phyloP scores from a whole-genome alignment of 2,329 filamentous ascomycete species.

The Phialocephala sp. region DNA sequence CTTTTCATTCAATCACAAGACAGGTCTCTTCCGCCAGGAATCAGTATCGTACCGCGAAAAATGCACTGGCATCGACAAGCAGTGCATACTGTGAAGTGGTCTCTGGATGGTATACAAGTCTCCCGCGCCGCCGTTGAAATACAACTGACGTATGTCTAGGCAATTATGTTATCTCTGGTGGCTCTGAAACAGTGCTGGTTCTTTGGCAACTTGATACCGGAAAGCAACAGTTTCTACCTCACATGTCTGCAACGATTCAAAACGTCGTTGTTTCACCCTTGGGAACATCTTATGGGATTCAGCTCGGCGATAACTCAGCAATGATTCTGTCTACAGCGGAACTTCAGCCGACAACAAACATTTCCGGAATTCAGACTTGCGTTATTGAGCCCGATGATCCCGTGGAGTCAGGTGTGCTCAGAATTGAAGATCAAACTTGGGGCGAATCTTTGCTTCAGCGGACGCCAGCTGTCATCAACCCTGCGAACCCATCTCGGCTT shows the following conservation, averaged over 20 bases:
- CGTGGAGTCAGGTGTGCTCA: conserved; percentile 58
- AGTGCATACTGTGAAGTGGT: conserved; percentile 89
- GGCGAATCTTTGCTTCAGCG: conserved; percentile 39
- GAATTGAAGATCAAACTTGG: conserved; percentile 46
- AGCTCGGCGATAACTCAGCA: conserved; percentile 88
- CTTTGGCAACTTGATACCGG: conserved; percentile 93
- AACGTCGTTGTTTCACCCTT: conserved; percentile 80
- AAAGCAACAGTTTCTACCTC: conserved; percentile 83
- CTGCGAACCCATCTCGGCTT: conserved; percentile 65
- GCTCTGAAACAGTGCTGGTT: conserved; percentile 85
- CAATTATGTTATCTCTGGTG: conserved; percentile 93
- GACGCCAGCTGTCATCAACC: conserved; percentile 67
- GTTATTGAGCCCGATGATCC: conserved; percentile 56
- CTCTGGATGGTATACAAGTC: conserved; percentile 73
- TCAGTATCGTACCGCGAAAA: conserved; percentile 59
- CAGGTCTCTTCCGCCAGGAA: conserved; percentile 31
- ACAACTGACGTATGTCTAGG: conserved; percentile 57
- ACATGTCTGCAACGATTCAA: conserved; percentile 84
- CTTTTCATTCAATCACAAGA: conserved; percentile 53
- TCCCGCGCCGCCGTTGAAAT: background rate
- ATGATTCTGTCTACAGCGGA: conserved; percentile 92
- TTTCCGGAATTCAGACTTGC: conserved; percentile 79
- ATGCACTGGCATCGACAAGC: conserved; percentile 91
- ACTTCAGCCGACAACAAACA: conserved; percentile 80
- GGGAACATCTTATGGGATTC: conserved; percentile 82